These are phyloP conservation scores for Torulaspora delbrueckii DNA, from an alignment of 805 yeast genomes.

Conservation along the genomic window DNA sequence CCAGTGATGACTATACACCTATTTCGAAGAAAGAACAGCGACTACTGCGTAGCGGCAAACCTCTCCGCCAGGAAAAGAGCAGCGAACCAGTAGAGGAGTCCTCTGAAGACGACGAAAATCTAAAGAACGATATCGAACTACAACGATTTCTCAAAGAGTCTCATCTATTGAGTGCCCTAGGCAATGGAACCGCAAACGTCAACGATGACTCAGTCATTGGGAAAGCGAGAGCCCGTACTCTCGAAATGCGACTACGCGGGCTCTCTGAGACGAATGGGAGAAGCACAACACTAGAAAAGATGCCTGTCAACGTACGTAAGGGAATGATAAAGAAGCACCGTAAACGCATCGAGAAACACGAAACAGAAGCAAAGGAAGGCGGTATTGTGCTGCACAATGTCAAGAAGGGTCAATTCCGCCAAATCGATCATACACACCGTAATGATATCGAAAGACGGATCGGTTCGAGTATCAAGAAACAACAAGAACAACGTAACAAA, in stretches of 20 bases:
- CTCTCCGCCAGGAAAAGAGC: constrained; percentile 24
- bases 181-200: constrained; percentile 26
- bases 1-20: constrained; percentile 21
- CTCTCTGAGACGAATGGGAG: constrained; percentile 45
- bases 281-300: constrained; percentile 52
- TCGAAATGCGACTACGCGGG: constrained; percentile 52
- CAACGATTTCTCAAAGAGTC: constrained; percentile 69
- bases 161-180: constrained; percentile 49
- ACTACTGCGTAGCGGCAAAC: constrained; percentile 55
- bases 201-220: constrained; percentile 57
- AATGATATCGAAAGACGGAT: constrained; percentile 39
- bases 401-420: constrained; percentile 61
- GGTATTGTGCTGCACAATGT: constrained; percentile 80
- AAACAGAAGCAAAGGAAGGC: constrained; percentile 78
- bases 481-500: constrained; percentile 38
- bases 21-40: constrained; percentile 48
- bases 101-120: constrained; percentile 38
- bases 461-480: constrained; percentile 48
- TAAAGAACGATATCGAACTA: constrained; percentile 66
- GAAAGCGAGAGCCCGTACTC: constrained; percentile 59
- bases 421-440: constrained; percentile 45
- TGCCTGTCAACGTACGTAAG: constrained; percentile 85
- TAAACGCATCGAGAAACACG: constrained; percentile 50
- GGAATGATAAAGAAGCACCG: constrained; percentile 67
- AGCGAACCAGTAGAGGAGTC: constrained; percentile 20